A percentile compares a stretch with the other conserved stretches of the same genome.
Conservation (phyloP, 208 protist species). For the Trypanosoma brucei region DNA sequence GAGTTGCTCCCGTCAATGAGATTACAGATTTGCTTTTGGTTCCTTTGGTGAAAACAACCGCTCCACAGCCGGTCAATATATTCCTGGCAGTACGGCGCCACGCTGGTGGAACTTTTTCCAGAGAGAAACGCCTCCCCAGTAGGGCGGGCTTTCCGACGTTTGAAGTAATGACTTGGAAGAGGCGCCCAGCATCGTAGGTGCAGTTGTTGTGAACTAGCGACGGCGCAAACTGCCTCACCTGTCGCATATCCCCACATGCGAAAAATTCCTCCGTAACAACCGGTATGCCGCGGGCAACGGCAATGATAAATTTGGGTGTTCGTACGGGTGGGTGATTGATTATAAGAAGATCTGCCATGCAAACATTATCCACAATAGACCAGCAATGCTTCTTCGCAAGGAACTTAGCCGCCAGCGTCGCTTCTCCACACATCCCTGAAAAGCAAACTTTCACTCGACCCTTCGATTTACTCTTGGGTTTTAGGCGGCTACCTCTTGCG, state of each 20-base stretch:
- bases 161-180: constrained; percentile 48
- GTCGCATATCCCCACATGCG: constrained; percentile 12
- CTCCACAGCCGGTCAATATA: constrained; percentile 68
- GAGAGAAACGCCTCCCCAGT: constrained; percentile 31
- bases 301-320: constrained; percentile 86
- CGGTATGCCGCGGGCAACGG: constrained; percentile 67
- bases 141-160: constrained; percentile 32
- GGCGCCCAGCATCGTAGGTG: constrained; percentile 38
- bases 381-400: too few species aligned
- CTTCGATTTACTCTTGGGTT: too few species aligned
- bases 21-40: constrained; percentile 12
- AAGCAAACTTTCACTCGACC: too few species aligned
- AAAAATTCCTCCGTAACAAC: constrained; percentile 57
- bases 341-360: constrained; percentile 54
- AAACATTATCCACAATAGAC: constrained; percentile 43
- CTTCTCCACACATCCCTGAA: too few species aligned
- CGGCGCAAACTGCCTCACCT: constrained; percentile 31
- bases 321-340: constrained; percentile 51
- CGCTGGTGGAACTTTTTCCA: constrained; percentile 37
- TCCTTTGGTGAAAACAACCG: constrained; percentile 20
- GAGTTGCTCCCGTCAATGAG: constrained; percentile 31
- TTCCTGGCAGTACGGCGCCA: constrained; percentile 44
- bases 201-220: constrained; percentile 38
- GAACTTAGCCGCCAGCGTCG: too few species aligned
- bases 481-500: too few species aligned